These are phyloP conservation scores for Coemansia sp. DNA, from an alignment of 192 early-diverging fungal genomes.

Conservation along the genomic window DNA sequence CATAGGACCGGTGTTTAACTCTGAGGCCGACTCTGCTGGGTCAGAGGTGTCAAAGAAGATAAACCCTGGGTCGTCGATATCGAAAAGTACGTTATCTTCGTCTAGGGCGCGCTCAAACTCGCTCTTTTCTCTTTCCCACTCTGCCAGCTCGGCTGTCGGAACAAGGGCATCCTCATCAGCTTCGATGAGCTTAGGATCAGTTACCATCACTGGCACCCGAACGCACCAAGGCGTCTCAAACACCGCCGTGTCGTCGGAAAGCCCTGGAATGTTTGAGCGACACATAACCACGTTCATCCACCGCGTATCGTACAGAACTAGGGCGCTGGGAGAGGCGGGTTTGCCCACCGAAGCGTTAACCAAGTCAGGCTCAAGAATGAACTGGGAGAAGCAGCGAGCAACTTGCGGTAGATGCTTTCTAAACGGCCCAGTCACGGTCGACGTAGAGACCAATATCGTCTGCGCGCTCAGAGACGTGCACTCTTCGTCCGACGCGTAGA, in stretches of 20 bases:
- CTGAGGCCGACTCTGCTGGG: neutral
- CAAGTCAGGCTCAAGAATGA: constrained; percentile 40
- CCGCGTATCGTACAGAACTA: constrained; percentile 51
- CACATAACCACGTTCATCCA: constrained; percentile 44
- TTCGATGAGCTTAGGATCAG: constrained; percentile 28
- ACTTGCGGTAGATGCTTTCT: constrained; percentile 42
- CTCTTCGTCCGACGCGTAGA: constrained; percentile 40
- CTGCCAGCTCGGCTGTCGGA: constrained; percentile 43
- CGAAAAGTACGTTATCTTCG: constrained; percentile 53
- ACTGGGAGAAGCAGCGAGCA: constrained; percentile 42
- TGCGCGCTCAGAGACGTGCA: constrained; percentile 39
- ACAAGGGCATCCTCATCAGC: constrained; percentile 39
- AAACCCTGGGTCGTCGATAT: constrained; percentile 53
- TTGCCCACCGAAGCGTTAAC: constrained; percentile 4
- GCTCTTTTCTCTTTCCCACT: constrained; percentile 47
- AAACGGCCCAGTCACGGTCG: constrained; percentile 42
- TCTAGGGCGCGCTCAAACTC: constrained; percentile 55
- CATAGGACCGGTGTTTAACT: neutral
- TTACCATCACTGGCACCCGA: constrained; percentile 18
- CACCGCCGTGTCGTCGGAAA: constrained; percentile 31
- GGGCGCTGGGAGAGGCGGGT: constrained; percentile 37
- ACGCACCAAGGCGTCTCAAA: constrained; percentile 55
- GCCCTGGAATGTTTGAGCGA: constrained; percentile 26
- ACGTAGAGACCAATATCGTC: constrained; percentile 35
- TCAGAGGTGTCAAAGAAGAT: constrained; percentile 48